Evolutionary conservation across 2,329 filamentous ascomycete species (phyloP), one percentile per base, ranked within the genome.

Genomic region (Alternaria sp.): DNA sequence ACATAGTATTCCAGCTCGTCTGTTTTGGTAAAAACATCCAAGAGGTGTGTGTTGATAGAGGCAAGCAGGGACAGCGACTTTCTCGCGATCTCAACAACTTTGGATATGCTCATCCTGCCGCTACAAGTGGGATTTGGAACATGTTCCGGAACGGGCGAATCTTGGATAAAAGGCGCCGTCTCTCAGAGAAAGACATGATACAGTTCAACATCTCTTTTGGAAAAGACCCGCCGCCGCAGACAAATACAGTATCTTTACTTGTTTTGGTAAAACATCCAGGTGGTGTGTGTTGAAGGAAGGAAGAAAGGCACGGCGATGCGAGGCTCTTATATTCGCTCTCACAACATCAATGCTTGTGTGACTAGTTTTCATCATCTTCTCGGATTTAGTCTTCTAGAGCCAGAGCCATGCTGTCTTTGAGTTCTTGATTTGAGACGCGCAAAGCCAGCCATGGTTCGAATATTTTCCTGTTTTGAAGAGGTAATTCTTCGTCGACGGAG

Each of bases 271-370:
- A 37, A n/a, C 15, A 37, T 4, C 33, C 15, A 5, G 15, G 2
- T n/a, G 15, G 7, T 37, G 33, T 37, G 15, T 37, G 15, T 37
- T 37, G 15, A n/a, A n/a, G 33, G 8, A n/a, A 37, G 8, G 7
- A 37, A 37, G 33, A 2, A 37, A 37, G 4, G 7, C 0, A 7
- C 33, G 15, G 0, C 33, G 4, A n/a, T 0, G 15, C 5, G 15
- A 37, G 33, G 2, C 33, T 37, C n/a, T 37, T 37, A 37, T 37
- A n/a, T 4, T 7, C 33, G 15, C 4, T 5, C 0, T 37, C 15
- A 1, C 3, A n/a, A 37, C 33, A 37, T 37, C 8, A 2, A 2
- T 1, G 33, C 33, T 37, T n/a, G 15, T 8, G 15, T 3, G 0
- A 5, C 2, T 0, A 9, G 15, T n/a, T 37, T n/a, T n/a, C 15